Base-by-base conservation (phyloP, 2,329 filamentous ascomycete species). In the Colletotrichum aenigma region DNA sequence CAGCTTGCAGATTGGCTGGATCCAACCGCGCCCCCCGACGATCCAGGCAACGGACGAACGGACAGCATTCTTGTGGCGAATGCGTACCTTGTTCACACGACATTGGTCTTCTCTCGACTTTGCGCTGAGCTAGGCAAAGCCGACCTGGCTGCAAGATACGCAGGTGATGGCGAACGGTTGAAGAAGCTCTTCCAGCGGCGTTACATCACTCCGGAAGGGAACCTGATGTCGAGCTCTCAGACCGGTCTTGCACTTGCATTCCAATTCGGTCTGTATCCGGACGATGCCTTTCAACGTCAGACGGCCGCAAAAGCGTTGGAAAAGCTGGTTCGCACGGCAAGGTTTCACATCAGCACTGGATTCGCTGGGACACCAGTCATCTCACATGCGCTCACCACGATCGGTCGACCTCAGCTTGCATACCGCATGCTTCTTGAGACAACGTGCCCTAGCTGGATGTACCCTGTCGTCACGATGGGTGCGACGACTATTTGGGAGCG, bases 401-500 rank as follows among this genome's bases (percentile, higher is more conserved):
- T 77, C 9, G 64, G 64, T 7, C 67, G 67, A 3, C 68, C 68
- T 9, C 72, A 77, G 66, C 58, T 82, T 1, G 82, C 80, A 6
- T 87, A 87, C 71, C 80, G 81, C 18, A 86, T 86, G 83, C 77
- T 87, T 0, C 78, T 84, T 6, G 79, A 85, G 52, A 81, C 81
- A 7, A 77, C 79, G 5, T 83, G 82, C 9, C 85, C 85, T 0
- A 83, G 81, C 2, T 87, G 85, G 85, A 78, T 81, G 4, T 86
- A 86, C 32, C 83, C 83, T 1, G 81, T 87, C 2, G 81, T 78
- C 0, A 16, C 65, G 2, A 85, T 85, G 83, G 83, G 82, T 7
- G 84, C 82, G 1, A 87, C 86, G 0, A 86, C 84, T 0, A 83
- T 85, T 4, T 87, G 85, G 86, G 86, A 87, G 78, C 82, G 86